A percentile compares a stretch with the other conserved stretches of the same genome.
Evolutionary conservation across 2,329 filamentous ascomycete species (phyloP).

Genomic region (Phaeosphaeria sp.): DNA sequence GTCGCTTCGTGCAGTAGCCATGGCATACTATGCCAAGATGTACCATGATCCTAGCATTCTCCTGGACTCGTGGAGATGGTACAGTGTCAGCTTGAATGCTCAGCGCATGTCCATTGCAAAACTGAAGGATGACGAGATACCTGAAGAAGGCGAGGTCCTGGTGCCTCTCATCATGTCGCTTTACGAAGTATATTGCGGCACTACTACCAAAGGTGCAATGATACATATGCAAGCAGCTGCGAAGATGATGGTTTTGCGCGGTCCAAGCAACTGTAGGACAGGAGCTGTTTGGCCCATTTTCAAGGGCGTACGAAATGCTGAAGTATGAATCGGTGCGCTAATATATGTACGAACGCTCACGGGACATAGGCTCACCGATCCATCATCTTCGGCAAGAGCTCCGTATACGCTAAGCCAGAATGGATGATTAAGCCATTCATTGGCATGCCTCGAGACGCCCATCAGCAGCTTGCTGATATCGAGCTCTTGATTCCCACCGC

Average conservation of each 20-base stretch:
- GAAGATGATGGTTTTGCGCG: constrained; percentile 41
- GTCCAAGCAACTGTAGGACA: constrained; percentile 33
- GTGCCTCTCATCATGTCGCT: constrained; percentile 38
- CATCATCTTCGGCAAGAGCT: constrained; percentile 35
- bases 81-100: constrained; percentile 33
- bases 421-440: constrained; percentile 42
- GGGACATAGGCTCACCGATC: constrained; percentile 29
- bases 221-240: constrained; percentile 36
- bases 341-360: constrained; percentile 12
- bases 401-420: constrained; percentile 29
- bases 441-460: constrained; percentile 28
- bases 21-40: constrained; percentile 42
- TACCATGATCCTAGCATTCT: constrained; percentile 37
- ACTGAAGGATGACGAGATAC: constrained; percentile 22
- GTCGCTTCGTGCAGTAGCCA: constrained; percentile 40
- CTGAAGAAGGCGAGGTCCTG: constrained; percentile 36
- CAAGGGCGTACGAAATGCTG: constrained; percentile 36
- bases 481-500: constrained; percentile 36
- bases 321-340: constrained; percentile 26
- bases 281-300: constrained; percentile 33
- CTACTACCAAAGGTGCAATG: constrained; percentile 34
- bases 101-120: constrained; percentile 31
- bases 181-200: constrained; percentile 41
- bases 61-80: constrained; percentile 43
- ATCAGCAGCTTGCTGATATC: constrained; percentile 33